Conservation (phyloP, 345 rosid species). For the Jatropha curcas region DNA sequence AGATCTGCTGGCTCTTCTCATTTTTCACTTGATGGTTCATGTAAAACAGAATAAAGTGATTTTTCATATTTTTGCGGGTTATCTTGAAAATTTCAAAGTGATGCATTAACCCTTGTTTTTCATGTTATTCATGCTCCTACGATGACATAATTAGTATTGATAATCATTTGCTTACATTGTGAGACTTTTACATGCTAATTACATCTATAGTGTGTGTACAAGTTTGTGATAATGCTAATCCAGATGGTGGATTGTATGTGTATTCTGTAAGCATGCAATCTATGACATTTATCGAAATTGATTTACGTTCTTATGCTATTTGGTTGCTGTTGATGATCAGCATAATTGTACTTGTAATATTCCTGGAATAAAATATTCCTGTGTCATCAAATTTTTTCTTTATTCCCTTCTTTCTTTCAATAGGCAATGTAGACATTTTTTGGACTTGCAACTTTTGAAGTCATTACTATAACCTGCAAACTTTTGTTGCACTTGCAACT, state of each 20-base stretch:
- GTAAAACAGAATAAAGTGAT: no score
- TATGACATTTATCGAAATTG: not conserved
- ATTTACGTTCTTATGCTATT: not conserved
- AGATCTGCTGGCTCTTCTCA: no score
- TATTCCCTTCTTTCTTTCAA: not conserved
- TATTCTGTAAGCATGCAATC: not conserved
- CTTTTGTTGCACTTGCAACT: not conserved
- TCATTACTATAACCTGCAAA: not conserved
- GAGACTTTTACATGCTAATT: not conserved
- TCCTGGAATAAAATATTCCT: not conserved
- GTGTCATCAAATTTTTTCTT: not conserved
- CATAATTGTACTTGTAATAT: not conserved
- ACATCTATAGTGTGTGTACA: not conserved
- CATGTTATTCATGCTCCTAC: not conserved
- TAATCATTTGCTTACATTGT: not conserved
- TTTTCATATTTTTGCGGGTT: not conserved
- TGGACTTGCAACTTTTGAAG: not conserved
- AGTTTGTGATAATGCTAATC: not conserved
- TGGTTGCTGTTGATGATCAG: not conserved
- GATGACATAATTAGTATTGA: not conserved
- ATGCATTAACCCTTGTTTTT: not conserved
- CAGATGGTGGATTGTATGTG: not conserved
- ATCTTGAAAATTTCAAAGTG: not conserved
- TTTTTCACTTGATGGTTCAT: no score
- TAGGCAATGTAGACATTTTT: not conserved